phyloP scores from a whole-genome alignment of 495 filamentous ascomycete species.

The Penicillium roqueforti region DNA sequence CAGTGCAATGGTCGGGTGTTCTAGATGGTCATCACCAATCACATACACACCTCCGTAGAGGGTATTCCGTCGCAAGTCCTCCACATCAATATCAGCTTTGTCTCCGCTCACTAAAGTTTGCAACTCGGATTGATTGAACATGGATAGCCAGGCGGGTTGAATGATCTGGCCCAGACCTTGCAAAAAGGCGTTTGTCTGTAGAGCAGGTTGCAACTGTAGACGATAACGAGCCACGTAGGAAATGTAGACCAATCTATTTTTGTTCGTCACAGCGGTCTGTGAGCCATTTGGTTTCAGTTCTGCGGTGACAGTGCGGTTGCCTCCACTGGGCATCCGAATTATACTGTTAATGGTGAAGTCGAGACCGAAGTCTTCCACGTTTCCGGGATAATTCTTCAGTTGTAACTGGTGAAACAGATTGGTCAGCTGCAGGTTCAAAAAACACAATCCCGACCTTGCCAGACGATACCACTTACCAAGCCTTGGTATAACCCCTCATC shows the following conservation, averaged over 20 bases:
- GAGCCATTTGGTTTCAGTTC: constrained; percentile 74
- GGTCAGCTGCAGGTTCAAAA: constrained; percentile 4
- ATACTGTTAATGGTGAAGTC: constrained; percentile 90
- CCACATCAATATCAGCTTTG: constrained; percentile 76
- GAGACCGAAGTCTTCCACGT: constrained; percentile 73
- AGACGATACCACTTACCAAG: constrained; percentile 48
- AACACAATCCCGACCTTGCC: neutral
- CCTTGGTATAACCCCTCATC: constrained; percentile 94
- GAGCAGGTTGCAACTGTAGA: constrained; percentile 67
- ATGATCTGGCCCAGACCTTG: constrained; percentile 83
- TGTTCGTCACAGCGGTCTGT: constrained; percentile 78
- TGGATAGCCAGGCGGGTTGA: constrained; percentile 85
- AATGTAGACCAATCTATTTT: constrained; percentile 91
- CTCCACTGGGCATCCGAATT: constrained; percentile 51
- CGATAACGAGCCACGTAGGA: constrained; percentile 84
- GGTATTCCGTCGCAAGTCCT: constrained; percentile 83
- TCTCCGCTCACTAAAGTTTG: constrained; percentile 91
- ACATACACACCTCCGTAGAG: constrained; percentile 81
- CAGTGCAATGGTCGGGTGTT: constrained; percentile 76
- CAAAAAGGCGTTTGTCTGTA: constrained; percentile 83
- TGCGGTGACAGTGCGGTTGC: constrained; percentile 52
- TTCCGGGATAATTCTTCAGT: constrained; percentile 82
- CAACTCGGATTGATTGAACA: constrained; percentile 96
- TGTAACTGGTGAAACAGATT: constrained; percentile 45
- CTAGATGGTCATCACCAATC: constrained; percentile 79